Evolutionary conservation across 1,284 basidiomycete species (phyloP), one percentile per base, ranked within the genome.

Genomic region (Trichosporon coremiiforme): DNA sequence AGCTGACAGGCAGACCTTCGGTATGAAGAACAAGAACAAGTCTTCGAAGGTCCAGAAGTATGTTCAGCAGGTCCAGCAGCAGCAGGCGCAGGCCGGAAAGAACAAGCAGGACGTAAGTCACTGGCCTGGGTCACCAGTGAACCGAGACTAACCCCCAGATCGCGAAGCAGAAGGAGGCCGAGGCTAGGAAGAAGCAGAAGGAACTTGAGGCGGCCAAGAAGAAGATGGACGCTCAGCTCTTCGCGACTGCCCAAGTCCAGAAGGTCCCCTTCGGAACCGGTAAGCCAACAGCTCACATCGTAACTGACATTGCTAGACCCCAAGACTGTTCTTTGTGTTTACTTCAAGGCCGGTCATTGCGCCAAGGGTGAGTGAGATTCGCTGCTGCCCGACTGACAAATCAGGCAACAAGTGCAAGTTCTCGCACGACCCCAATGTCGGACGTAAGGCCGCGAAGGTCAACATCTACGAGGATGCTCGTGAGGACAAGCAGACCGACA

Each of bases 21-120:
- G 94, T 70, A 87, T 95, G 89, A 95, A 95, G 88, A 96, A 95
- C 85, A 95, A 96, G 92, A 95, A 95, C 82, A 95, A 95, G 86
- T 95, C 93, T 13, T 86, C 91, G 75, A 98, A 92, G 84, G 95
- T 94, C 33, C 92, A 98, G 86, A 90, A 91, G 79, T 87, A 92
- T 74, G 90, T 97, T 25, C 88, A 89, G 64, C 85, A 87, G 65
- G 90, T 98, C 67, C 89, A 95, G 84, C 87, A 90, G 76, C 92
- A 95, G 75, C 81, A 85, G 69, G 68, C 80, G 47, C 73, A 86
- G 77, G 84, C 90, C 1, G 93, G 93, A 57, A 94, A 95, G 85
- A 94, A 90, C 60, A 90, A 88, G 71, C 91, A 89, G 33, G 79
- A 85, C 66, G 83, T 84, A 45, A 71, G 84, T 80, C 25, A 22